These are phyloP conservation scores for Fusarium torulosum DNA, from an alignment of 2,329 filamentous ascomycete species.

Conservation along the genomic window DNA sequence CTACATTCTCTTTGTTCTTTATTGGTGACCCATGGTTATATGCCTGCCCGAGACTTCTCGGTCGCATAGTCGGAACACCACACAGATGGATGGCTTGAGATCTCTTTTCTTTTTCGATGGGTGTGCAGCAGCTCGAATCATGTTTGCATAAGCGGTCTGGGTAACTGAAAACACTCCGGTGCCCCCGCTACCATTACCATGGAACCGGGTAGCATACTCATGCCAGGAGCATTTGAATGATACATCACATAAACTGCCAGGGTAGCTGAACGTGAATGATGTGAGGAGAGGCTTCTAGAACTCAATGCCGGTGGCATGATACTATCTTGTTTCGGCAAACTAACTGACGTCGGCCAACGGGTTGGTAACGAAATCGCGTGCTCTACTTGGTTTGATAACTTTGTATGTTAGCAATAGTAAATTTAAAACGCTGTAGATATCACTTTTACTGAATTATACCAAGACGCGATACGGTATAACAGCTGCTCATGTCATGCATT, in stretches of 20 bases:
- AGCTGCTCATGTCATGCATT: background rate
- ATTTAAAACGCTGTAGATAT: background rate
- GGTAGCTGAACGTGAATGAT: conserved; percentile 4
- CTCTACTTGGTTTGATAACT: background rate
- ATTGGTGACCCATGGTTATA: conserved; percentile 4
- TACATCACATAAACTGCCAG: conserved; percentile 3
- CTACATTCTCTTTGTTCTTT: conserved; percentile 2
- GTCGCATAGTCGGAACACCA: background rate
- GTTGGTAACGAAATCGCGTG: background rate
- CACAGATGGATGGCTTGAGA: conserved; percentile 5
- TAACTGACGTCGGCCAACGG: background rate
- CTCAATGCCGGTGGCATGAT: conserved; percentile 10
- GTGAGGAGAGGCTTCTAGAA: background rate
- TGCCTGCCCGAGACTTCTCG: conserved; percentile 13
- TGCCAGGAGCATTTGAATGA: conserved; percentile 5
- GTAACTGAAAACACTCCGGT: conserved; percentile 5
- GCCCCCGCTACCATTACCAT: conserved; percentile 30
- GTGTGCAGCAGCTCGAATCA: background rate
- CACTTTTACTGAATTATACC: background rate
- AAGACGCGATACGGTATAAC: background rate
- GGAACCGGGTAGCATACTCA: conserved; percentile 18
- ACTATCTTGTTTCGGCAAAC: conserved; percentile 7
- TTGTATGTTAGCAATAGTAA: background rate
- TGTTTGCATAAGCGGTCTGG: conserved; percentile 3
- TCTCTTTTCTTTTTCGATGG: background rate